Percentiles rank a stretch among this genome's conserved stretches.
Conservation (phyloP, 768 basidiomycete species). For the Boletales sp. region DNA sequence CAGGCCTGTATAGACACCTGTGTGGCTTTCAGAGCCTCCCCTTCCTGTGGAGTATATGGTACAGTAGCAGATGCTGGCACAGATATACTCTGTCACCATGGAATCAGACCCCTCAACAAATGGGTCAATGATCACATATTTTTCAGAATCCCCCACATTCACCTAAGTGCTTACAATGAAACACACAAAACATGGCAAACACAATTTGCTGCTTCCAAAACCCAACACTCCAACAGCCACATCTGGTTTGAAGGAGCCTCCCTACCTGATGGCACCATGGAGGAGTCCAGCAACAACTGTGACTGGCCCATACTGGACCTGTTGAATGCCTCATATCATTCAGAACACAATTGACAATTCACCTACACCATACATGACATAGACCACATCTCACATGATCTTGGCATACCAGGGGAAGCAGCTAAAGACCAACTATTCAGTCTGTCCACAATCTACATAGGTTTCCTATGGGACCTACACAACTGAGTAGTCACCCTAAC, state of each 20-base stretch:
- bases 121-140: constrained; percentile 10
- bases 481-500: too few relatives aligned
- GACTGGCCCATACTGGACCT: too few relatives aligned
- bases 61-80: too few relatives aligned
- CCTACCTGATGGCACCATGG: not conserved
- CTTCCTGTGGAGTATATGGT: too few relatives aligned
- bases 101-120: constrained; percentile 6
- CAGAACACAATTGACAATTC: constrained; percentile 2
- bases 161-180: not conserved
- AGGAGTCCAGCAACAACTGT: constrained; percentile 7
- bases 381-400: not conserved
- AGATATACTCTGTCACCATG: not conserved
- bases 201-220: too few relatives aligned
- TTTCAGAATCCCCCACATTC: not conserved
- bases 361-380: constrained; percentile 1
- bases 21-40: too few relatives aligned
- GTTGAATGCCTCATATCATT: not conserved
- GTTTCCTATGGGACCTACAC: constrained; percentile 40
- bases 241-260: not conserved
- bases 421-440: constrained; percentile 14
- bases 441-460: constrained; percentile 12
- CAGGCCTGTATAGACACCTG: too few relatives aligned
- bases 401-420: constrained; percentile 11
- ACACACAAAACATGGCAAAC: not conserved
- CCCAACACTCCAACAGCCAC: not conserved